Conservation (phyloP, 306 rosid species). For the Castanea mollissima region DNA sequence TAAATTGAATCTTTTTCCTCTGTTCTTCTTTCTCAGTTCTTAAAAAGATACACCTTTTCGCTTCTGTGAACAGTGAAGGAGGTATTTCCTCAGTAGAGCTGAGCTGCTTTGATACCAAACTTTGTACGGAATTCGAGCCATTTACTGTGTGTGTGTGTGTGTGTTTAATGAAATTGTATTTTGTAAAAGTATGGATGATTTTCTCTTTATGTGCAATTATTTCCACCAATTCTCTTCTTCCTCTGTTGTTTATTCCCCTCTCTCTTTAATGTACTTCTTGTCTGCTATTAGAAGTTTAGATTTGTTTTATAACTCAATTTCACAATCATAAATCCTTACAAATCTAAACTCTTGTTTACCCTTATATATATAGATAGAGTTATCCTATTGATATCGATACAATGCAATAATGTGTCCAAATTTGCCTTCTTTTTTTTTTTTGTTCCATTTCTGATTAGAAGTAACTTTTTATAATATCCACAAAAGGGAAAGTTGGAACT, state of each 20-base stretch:
- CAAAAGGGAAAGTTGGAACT: neutral
- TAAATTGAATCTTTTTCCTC: constrained; percentile 25
- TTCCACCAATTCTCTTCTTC: constrained; percentile 3
- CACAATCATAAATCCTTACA: neutral
- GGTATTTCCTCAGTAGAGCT: neutral
- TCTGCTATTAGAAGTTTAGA: neutral
- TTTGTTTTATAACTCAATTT: neutral
- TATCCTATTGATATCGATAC: neutral
- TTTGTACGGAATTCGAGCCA: neutral
- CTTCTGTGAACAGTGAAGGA: constrained; percentile 12
- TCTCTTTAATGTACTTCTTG: neutral
- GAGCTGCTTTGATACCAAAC: neutral
- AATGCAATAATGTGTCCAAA: neutral
- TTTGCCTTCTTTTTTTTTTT: neutral
- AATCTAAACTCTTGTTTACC: neutral
- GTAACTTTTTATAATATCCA: neutral
- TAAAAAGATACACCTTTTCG: constrained; percentile 1
- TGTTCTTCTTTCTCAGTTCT: constrained; percentile 33
- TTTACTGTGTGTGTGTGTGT: neutral
- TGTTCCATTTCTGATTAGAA: neutral
- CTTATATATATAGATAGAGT: neutral
- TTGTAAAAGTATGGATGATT: neutral
- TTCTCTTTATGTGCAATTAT: neutral
- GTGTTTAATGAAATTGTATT: neutral
- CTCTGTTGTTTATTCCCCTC: neutral